These are phyloP conservation scores for Tremella fuciformis DNA, from an alignment of 768 basidiomycete genomes.

Conservation along the genomic window DNA sequence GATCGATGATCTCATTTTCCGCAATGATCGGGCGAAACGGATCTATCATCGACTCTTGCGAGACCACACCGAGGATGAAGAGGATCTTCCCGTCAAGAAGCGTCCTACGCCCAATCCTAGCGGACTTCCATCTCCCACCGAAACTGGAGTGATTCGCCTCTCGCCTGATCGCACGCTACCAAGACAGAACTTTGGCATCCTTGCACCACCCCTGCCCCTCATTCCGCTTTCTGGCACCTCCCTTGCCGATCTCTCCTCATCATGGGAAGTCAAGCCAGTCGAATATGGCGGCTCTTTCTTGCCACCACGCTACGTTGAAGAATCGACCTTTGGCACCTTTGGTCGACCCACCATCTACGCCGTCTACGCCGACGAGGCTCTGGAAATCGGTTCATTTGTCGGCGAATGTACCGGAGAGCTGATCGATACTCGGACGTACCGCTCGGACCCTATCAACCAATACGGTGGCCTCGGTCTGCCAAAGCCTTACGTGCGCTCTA, in stretches of 20 bases:
- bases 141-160: slow-evolving; percentile 33
- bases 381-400: slow-evolving; percentile 61
- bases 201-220: slow-evolving; percentile 48
- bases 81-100: slow-evolving; percentile 20
- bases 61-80: slow-evolving; percentile 44
- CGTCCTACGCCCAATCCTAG: slow-evolving; percentile 25
- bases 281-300: slow-evolving; percentile 34
- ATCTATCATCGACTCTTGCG: slow-evolving; percentile 32
- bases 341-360: slow-evolving; percentile 56
- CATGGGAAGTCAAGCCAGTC: slow-evolving; percentile 26
- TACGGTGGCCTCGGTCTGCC: slow-evolving; percentile 72
- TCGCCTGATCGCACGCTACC: slow-evolving; percentile 34
- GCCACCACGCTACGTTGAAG: slow-evolving; percentile 37
- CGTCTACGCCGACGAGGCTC: slow-evolving; percentile 63
- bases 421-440: slow-evolving; percentile 66
- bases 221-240: slow-evolving; percentile 28
- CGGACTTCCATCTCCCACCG: slow-evolving; percentile 43
- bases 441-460: slow-evolving; percentile 77
- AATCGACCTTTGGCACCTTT: slow-evolving; percentile 33
- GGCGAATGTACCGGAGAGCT: slow-evolving; percentile 66
- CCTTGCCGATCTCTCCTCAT: slow-evolving; percentile 21
- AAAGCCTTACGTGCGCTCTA: slow-evolving; percentile 74
- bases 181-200: slow-evolving; percentile 30
- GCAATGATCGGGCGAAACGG: slow-evolving; percentile 25
- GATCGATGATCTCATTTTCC: slow-evolving; percentile 35